A percentile compares a stretch with the other conserved stretches of the same genome.
phyloP scores from a whole-genome alignment of 2,329 filamentous ascomycete genomes.

The Phialophora chinensis region DNA sequence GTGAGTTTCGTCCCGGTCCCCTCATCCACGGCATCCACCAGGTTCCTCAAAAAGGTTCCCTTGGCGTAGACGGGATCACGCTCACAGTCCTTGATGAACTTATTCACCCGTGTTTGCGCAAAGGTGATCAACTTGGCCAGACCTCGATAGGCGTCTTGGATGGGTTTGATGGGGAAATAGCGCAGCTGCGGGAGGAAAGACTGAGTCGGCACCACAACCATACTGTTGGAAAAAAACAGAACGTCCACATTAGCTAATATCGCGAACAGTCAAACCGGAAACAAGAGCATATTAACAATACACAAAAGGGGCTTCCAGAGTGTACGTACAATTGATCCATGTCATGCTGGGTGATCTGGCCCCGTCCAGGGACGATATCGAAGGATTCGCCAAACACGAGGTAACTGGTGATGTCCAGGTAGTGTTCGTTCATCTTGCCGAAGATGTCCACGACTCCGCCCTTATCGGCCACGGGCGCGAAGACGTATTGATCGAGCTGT shows the following conservation, averaged over 20 bases:
- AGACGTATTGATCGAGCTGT: conserved; percentile 6
- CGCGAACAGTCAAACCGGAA: no score
- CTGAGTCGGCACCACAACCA: conserved; percentile 19
- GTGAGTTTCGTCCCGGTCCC: conserved; percentile 17
- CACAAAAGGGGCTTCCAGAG: background rate
- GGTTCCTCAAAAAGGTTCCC: conserved; percentile 26
- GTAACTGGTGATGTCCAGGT: conserved; percentile 24
- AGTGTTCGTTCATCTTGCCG: conserved; percentile 14
- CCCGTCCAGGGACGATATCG: conserved; percentile 21
- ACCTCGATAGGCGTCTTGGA: conserved; percentile 23
- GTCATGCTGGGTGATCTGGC: conserved; percentile 9
- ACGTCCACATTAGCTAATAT: background rate
- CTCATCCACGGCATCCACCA: conserved; percentile 18
- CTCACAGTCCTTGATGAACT: conserved; percentile 13
- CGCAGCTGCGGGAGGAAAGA: conserved; percentile 24
- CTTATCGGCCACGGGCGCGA: conserved; percentile 13
- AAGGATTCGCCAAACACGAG: conserved; percentile 25
- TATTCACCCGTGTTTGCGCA: conserved; percentile 3
- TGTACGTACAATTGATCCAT: conserved; percentile 17
- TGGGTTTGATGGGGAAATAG: conserved; percentile 20
- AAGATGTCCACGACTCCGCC: conserved; percentile 22
- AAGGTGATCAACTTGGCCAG: conserved; percentile 26
- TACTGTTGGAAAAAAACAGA: background rate
- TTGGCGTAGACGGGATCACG: background rate
- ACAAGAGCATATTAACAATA: no score